phyloP scores from a whole-genome alignment of 805 yeast species.

The Kodamaea nitidulidarum region DNA sequence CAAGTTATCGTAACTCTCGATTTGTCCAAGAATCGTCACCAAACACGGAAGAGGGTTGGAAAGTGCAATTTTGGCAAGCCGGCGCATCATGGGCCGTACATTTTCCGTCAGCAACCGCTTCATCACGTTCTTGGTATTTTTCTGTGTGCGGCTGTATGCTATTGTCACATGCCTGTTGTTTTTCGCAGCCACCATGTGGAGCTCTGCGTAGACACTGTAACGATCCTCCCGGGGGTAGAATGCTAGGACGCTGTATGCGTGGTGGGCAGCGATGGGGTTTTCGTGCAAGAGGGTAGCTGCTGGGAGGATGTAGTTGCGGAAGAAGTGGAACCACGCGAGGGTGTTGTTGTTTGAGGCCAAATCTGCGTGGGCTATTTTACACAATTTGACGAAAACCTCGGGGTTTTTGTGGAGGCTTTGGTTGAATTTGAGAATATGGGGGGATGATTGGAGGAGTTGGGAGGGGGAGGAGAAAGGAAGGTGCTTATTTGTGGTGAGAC shows the following conservation, averaged over 20 bases:
- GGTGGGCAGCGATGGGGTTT: slow-evolving; percentile 58
- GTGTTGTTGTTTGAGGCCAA: slow-evolving; percentile 3
- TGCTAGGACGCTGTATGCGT: slow-evolving; percentile 52
- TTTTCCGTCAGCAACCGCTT: slow-evolving; percentile 82
- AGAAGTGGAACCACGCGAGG: slow-evolving; percentile 51
- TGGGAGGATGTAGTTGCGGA: slow-evolving; percentile 65
- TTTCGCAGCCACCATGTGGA: slow-evolving; percentile 55
- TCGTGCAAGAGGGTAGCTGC: slow-evolving; percentile 49
- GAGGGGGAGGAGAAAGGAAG: slow-evolving; percentile 16
- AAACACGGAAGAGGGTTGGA: slow-evolving; percentile 79
- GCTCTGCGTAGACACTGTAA: slow-evolving; percentile 77
- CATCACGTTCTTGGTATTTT: slow-evolving; percentile 69
- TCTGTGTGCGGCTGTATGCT: slow-evolving; percentile 64
- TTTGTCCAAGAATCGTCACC: slow-evolving; percentile 65
- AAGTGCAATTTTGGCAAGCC: slow-evolving; percentile 65
- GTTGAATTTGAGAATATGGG: slow-evolving; percentile 39
- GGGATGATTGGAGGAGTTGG: neutral
- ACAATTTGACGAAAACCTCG: slow-evolving; percentile 49
- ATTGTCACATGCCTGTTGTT: slow-evolving; percentile 52
- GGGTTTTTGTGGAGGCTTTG: slow-evolving; percentile 53
- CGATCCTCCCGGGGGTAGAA: slow-evolving; percentile 58
- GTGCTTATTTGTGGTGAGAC: too few relatives aligned
- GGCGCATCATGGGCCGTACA: slow-evolving; percentile 65
- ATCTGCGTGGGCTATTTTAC: slow-evolving; percentile 47
- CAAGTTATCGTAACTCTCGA: slow-evolving; percentile 89